A percentile compares a stretch with the other conserved stretches of the same genome.
These are phyloP conservation scores for Podaxis sp. DNA, from an alignment of 768 basidiomycete species.

Conservation along the genomic window DNA sequence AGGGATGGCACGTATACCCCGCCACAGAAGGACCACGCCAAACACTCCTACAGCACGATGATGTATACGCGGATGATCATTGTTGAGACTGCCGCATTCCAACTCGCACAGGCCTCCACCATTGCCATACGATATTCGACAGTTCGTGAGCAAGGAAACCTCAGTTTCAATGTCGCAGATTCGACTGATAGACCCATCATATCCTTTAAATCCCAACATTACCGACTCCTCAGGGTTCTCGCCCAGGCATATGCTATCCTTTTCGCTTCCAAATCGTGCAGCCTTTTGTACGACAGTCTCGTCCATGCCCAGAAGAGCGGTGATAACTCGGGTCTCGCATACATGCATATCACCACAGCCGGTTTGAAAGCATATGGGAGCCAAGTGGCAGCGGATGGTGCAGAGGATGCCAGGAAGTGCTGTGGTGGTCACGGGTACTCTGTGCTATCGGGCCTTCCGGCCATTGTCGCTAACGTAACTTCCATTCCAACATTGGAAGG, in stretches of 20 bases:
- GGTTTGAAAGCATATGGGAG: constrained; percentile 25
- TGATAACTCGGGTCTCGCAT: constrained; percentile 17
- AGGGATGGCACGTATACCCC: constrained; percentile 23
- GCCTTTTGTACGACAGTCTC: constrained; percentile 17
- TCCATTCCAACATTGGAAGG: constrained; percentile 25
- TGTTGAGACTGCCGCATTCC: constrained; percentile 19
- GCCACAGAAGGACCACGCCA: constrained; percentile 7
- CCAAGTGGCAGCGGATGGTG: constrained; percentile 24
- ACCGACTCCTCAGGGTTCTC: constrained; percentile 21
- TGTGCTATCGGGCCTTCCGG: constrained; percentile 23
- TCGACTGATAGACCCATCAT: constrained; percentile 20
- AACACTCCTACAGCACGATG: constrained; percentile 25
- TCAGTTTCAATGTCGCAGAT: constrained; percentile 17
- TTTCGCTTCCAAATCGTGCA: constrained; percentile 20
- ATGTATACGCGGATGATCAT: constrained; percentile 20
- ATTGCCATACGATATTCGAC: constrained; percentile 27
- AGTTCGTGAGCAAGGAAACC: constrained; percentile 27
- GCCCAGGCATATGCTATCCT: constrained; percentile 22
- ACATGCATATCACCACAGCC: constrained; percentile 21
- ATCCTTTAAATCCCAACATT: constrained; percentile 25
- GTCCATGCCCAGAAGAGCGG: constrained; percentile 10
- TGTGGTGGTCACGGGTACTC: constrained; percentile 28
- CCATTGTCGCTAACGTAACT: constrained; percentile 20
- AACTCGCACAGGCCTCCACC: constrained; percentile 25
- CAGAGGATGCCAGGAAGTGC: constrained; percentile 26